These are phyloP conservation scores for Malus fusca DNA, from an alignment of 306 rosid genomes.

Conservation along the genomic window DNA sequence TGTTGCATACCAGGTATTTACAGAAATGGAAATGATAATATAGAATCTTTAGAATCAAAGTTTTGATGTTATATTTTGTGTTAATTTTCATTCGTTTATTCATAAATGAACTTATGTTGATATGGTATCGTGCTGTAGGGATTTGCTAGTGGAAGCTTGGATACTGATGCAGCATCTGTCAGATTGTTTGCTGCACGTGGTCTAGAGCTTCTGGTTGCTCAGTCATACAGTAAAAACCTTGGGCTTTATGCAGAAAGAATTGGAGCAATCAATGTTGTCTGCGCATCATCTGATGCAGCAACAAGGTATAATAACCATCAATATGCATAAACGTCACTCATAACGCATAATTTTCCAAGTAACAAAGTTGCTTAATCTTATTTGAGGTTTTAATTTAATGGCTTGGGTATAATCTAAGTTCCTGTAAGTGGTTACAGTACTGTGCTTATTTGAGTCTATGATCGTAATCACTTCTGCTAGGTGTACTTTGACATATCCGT, in stretches of 20 bases:
- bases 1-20: conserved; percentile 90
- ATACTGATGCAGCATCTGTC: conserved; percentile 80
- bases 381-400: background rate
- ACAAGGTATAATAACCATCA: conserved; percentile 38
- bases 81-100: background rate
- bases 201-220: conserved; percentile 87
- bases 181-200: conserved; percentile 86
- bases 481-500: background rate
- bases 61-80: background rate
- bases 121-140: conserved; percentile 43
- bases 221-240: conserved; percentile 95
- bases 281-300: conserved; percentile 81
- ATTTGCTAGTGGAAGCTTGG: conserved; percentile 99
- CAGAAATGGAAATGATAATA: background rate
- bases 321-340: background rate
- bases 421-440: background rate
- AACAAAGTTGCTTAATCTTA: background rate
- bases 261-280: conserved; percentile 87
- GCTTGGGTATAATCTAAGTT: background rate
- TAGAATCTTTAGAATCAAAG: background rate
- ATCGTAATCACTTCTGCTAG: too few species aligned
- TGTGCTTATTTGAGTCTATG: background rate
- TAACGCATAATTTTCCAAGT: background rate
- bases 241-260: conserved; percentile 97
- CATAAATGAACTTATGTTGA: background rate